Evolutionary conservation across 352 stramenopile genomes (phyloP).

Genomic region (Elongisporangium undulatum): DNA sequence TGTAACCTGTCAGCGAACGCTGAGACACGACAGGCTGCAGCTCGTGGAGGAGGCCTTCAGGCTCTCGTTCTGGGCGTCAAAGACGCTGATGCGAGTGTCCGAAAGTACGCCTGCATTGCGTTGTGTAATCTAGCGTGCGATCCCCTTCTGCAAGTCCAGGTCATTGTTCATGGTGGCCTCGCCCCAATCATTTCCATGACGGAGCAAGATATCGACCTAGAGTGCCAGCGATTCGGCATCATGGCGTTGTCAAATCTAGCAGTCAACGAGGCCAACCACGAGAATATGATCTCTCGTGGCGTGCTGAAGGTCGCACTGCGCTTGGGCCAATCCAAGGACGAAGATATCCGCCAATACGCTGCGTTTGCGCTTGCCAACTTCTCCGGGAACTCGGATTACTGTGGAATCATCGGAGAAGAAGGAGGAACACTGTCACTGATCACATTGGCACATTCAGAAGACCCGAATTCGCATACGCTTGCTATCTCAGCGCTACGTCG

Average conservation of each 20-base stretch:
- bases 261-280: constrained; percentile 93
- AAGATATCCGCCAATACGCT: constrained; percentile 87
- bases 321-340: constrained; percentile 64
- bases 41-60: constrained; percentile 89
- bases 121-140: constrained; percentile 95
- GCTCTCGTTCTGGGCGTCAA: constrained; percentile 86
- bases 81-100: constrained; percentile 81
- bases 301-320: constrained; percentile 80
- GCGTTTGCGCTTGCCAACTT: constrained; percentile 94
- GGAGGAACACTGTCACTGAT: constrained; percentile 91
- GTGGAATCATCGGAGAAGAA: constrained; percentile 83
- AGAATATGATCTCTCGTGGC: constrained; percentile 85
- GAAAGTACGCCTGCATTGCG: constrained; percentile 92
- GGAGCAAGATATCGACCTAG: constrained; percentile 47
- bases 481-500: constrained; percentile 90
- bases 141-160: constrained; percentile 84
- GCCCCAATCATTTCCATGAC: constrained; percentile 83
- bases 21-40: constrained; percentile 84
- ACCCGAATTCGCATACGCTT: constrained; percentile 89
- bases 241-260: constrained; percentile 95
- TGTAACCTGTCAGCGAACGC: constrained; percentile 94
- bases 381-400: constrained; percentile 82
- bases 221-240: constrained; percentile 89
- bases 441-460: constrained; percentile 81
- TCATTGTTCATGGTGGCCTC: constrained; percentile 93